Evolutionary conservation across 768 basidiomycete species (phyloP).

Genomic region (Leccinum subgranulosum): DNA sequence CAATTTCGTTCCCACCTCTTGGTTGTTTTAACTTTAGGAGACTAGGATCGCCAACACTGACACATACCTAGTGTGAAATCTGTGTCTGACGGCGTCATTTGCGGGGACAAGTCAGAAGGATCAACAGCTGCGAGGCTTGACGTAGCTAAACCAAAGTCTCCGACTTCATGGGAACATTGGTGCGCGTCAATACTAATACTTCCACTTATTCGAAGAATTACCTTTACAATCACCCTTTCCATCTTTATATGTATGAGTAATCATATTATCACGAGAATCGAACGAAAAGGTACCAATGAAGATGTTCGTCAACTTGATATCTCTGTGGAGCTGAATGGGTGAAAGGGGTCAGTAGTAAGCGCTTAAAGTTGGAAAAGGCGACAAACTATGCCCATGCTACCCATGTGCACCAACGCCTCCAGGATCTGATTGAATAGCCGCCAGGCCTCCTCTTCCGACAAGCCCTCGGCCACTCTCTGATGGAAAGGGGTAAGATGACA

Average conservation of each 20-base stretch:
- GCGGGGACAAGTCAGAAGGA: conserved; percentile 59
- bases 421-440: conserved; percentile 84
- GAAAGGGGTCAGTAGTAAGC: conserved; percentile 14
- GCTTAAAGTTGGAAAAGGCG: background rate
- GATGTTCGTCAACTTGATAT: conserved; percentile 92
- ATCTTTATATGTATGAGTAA: conserved; percentile 41
- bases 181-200: background rate
- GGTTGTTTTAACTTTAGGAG: background rate
- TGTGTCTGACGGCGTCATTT: conserved; percentile 43
- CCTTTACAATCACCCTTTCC: conserved; percentile 84
- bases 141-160: conserved; percentile 91
- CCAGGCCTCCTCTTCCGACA: conserved; percentile 87
- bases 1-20: conserved; percentile 85
- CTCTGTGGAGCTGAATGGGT: conserved; percentile 66
- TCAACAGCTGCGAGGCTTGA: conserved; percentile 78
- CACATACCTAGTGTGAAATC: conserved; percentile 73
- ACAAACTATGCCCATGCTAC: conserved; percentile 78
- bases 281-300: conserved; percentile 69
- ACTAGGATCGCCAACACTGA: background rate
- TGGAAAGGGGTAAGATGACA: background rate
- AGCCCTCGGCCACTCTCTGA: conserved; percentile 73
- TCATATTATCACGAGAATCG: background rate
- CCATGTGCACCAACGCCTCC: conserved; percentile 89
- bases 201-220: conserved; percentile 15
- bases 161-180: conserved; percentile 46